phyloP scores from a whole-genome alignment of 1,284 basidiomycete species.

The Malassezia slooffiae region DNA sequence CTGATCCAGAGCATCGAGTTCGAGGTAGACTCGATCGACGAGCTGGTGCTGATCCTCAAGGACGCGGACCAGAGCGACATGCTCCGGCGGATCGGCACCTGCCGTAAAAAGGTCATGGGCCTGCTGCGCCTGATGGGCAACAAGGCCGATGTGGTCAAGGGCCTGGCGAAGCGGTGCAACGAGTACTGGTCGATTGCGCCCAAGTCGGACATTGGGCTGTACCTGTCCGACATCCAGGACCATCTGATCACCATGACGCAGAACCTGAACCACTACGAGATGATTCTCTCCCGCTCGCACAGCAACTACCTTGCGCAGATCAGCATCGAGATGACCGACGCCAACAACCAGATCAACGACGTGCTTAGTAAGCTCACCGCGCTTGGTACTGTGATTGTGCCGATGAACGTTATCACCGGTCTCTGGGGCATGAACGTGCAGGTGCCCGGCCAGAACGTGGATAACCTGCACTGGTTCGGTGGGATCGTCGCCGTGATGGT shows the following conservation, averaged over 20 bases:
- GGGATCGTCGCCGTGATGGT: constrained; percentile 40
- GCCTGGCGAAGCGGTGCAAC: constrained; percentile 87
- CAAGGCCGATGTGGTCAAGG: constrained; percentile 99
- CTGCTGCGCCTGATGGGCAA: constrained; percentile 88
- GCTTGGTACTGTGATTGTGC: constrained; percentile 85
- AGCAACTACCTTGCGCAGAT: constrained; percentile 62
- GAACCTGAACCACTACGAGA: constrained; percentile 55
- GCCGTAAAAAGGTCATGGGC: constrained; percentile 99
- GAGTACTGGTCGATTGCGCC: constrained; percentile 98
- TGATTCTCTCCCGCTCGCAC: constrained; percentile 94
- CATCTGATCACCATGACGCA: constrained; percentile 99
- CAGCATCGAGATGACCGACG: constrained; percentile 59
- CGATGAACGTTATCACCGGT: constrained; percentile 49
- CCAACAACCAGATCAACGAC: constrained; percentile 97
- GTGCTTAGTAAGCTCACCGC: constrained; percentile 97
- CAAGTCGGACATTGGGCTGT: constrained; percentile 91
- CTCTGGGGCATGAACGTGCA: constrained; percentile 47
- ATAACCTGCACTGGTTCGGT: constrained; percentile 40
- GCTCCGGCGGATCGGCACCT: constrained; percentile 75
- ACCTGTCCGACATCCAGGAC: constrained; percentile 78
- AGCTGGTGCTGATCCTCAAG: constrained; percentile 89
- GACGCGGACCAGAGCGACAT: constrained; percentile 70
- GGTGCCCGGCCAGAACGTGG: constrained; percentile 38
- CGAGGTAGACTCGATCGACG: constrained; percentile 97
- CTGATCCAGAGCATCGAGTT: constrained; percentile 98